Base-by-base conservation (phyloP, 257 asterid genomes). In the Solanum pimpinellifolium region DNA sequence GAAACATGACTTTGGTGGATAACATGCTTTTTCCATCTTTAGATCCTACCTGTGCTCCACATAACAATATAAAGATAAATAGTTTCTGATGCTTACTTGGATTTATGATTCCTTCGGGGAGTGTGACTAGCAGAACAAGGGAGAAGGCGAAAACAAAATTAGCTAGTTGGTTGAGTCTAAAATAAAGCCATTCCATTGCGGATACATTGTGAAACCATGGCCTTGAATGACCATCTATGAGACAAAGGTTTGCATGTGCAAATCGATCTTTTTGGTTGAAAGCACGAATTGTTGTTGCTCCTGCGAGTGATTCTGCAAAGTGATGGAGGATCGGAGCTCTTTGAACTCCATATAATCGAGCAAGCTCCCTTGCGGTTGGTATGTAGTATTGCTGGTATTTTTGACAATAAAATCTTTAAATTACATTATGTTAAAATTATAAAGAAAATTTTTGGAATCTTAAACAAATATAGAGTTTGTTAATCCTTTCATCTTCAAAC, bases 141-240 rank as follows among this genome's bases (percentile, higher is more conserved):
- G 98, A 95, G 93, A 94, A 96, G 65, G 95, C 98, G 27, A 96
- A 95, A 6, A 96, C 98, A 75, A 96, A 96, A 89, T 93, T 95
- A 74, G 99, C 68, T 72, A 96, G 78, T 92, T 95, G 99, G 87
- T 94, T 96, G 70, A 96, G 91, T 89, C 98, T 92, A 93, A 94
- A 94, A 62, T 95, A 94, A 29, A 95, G 98, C 98, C 99, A 96
- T 78, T 96, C 98, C 98, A 95, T 95, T 29, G 98, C 98, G n/a
- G 98, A 86, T 59, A 92, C 98, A 83, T 94, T 96, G 83, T 96
- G 98, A 89, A 96, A 96, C 98, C 98, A 96, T 15, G 98, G 96
- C 73, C 95, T 96, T 65, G 99, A 95, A 80, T 96, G 98, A 91
- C 90, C 91, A 88, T 96, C 99, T 20, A 96, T 90, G 89, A 94